A percentile compares a stretch with the other conserved stretches of the same genome.
phyloP scores from a whole-genome alignment of 345 rosid species.

The Eucalyptus erythrocorys region DNA sequence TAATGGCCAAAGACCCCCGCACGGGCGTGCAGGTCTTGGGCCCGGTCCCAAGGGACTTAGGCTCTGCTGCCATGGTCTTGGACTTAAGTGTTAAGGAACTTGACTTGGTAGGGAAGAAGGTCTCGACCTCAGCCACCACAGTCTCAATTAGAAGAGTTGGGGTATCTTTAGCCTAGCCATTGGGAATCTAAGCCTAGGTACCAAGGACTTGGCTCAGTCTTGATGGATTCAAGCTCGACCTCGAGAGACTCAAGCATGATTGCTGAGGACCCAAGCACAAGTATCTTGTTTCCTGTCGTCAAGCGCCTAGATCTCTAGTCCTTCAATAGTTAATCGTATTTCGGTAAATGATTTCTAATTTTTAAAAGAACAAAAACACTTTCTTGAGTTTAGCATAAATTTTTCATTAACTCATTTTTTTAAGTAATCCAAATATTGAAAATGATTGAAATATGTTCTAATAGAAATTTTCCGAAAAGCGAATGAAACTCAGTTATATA shows the following conservation, averaged over 20 bases:
- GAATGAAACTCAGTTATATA: neutral
- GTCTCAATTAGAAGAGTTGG: too few relatives aligned
- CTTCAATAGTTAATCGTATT: neutral
- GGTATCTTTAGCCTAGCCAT: neutral
- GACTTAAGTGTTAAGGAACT: neutral
- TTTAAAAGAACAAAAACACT: neutral
- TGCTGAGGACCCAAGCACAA: neutral
- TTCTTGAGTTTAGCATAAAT: neutral
- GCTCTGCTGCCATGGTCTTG: neutral
- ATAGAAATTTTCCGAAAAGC: neutral
- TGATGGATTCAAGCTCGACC: neutral
- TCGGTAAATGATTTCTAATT: neutral
- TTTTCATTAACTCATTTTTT: neutral
- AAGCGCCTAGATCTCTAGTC: neutral
- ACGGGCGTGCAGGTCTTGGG: neutral
- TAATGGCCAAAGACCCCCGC: neutral
- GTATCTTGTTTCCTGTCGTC: neutral
- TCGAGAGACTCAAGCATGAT: neutral
- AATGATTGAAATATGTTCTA: neutral
- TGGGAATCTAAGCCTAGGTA: neutral
- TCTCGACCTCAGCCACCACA: rapidly evolving
- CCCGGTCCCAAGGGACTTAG: neutral
- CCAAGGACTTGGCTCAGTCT: neutral
- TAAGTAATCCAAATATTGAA: neutral
- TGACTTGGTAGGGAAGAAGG: neutral